These are phyloP conservation scores for Eragrostis nindensis DNA, from an alignment of 176 grass and related monocot genomes.

Conservation along the genomic window DNA sequence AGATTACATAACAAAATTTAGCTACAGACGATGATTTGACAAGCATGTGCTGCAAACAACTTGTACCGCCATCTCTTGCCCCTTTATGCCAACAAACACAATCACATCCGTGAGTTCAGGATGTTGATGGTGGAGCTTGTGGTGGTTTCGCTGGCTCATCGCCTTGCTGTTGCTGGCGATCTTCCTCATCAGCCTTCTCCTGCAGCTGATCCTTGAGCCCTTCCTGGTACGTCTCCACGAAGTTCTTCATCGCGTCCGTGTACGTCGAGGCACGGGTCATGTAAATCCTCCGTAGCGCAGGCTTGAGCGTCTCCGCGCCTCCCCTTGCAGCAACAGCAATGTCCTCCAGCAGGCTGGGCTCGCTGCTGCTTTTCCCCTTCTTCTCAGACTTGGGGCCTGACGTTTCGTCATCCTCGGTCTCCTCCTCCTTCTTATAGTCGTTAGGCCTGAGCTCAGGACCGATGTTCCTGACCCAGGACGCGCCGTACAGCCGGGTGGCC, in stretches of 20 bases:
- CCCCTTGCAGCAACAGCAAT: background rate
- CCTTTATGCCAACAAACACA: background rate
- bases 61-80: no score
- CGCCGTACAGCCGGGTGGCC: slow-evolving; percentile 61
- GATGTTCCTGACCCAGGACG: slow-evolving; percentile 53
- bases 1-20: no score
- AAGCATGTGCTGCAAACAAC: no score
- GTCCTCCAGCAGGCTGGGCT: slow-evolving; percentile 39
- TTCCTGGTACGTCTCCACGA: slow-evolving; percentile 45
- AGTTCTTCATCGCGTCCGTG: slow-evolving; percentile 42
- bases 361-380: background rate
- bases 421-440: slow-evolving; percentile 45
- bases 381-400: background rate
- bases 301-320: slow-evolving; percentile 39
- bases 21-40: no score
- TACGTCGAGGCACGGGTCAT: slow-evolving; percentile 42
- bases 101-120: background rate
- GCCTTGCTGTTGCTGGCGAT: background rate
- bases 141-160: background rate
- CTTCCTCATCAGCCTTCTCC: slow-evolving; percentile 21
- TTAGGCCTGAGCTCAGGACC: slow-evolving; percentile 64
- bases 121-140: background rate
- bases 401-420: background rate
- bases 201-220: slow-evolving; percentile 50
- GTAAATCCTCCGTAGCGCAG: slow-evolving; percentile 27